Evolutionary conservation across 345 rosid genomes (phyloP), one percentile per base, ranked within the genome.

Genomic region (Eucalyptus virginea): DNA sequence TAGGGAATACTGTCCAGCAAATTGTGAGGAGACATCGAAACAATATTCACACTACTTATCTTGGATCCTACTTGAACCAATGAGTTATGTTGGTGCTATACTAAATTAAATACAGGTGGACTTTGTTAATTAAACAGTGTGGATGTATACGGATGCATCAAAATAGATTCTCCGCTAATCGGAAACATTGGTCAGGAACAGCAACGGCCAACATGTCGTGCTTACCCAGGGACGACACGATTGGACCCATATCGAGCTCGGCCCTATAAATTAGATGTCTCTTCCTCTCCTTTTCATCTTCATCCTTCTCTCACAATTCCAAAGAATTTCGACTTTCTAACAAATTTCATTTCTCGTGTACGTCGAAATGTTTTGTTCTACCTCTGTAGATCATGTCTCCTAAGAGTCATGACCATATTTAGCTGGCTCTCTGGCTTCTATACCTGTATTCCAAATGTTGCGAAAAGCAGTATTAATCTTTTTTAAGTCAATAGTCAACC

Each of bases 301-400:
- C 67, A 12, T 3, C 15, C 7, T 28, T 60, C 67, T 60, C 67
- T 26, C 67, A 60, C 2, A 11, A 28, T 28, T 28, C 32, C 6
- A 60, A 60, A 60, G 15, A 26, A 28, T 60, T 26, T 60, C 16
- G 8, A 60, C 16, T 60, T 60, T 28, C 32, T 28, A 28, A 60
- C n/a, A 12, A 60, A 11, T 26, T 60, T 60, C 67, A 60, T 60
- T 2, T 60, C 1, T 1, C 0, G 2, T 2, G n/a, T 12, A 3
- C 14, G 4, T 1, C 8, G 67, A 60, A 5, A 60, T 60, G 7
- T 28, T 60, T 60, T 60, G 2, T 1, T 60, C 67, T 28, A 60
- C 32, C 4, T 60, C 8, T 60, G 67, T 0, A 4, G 67, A 28
- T 60, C 67, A 26, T 28, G 32, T n/a, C n/a, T 5, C 67, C 67